Base-by-base conservation (phyloP, 2,329 filamentous ascomycete genomes). In the Aaosphaeria pasadenensis region DNA sequence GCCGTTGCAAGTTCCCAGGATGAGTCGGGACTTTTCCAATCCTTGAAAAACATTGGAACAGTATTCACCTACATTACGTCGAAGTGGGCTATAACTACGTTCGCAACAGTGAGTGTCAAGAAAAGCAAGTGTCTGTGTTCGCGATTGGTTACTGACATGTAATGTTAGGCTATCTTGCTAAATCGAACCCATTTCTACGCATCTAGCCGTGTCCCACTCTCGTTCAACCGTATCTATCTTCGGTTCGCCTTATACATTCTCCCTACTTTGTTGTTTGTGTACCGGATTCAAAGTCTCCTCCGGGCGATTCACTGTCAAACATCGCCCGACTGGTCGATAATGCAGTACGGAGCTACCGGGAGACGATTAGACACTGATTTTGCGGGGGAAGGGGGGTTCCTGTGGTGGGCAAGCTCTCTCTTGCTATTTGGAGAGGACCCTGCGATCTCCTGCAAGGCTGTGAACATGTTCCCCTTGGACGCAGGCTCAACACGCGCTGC, bases 181-280 rank as follows among this genome's bases (percentile, higher is more conserved):
- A 97, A 97, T 67, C 84, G 94, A 48, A 95, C 94, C 5, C 86
- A 91, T 49, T 94, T 97, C 58, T 97, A 96, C 70, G 92, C 91
- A 39, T 92, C 91, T 0, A 92, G 90, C 11, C 81, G 94, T 52
- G 82, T 91, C 45, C 84, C 88, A 45, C 76, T 96, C n/a, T 80
- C 81, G 7, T 77, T 97, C 2, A 80, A 81, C 47, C 92, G 89
- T 84, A 80, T 84, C 33, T 47, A 63, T 81, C 44, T 69, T 24
- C 64, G 67, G 35, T 42, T 69, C 44, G 55, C 59, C 6, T 58
- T 70, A 17, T 69, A 70, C 53, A 53, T 69, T 24, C 49, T 56
- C 29, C 67, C 67, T 1, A 52, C 64, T 28, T 38, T 64, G 35
- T 48, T 69, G 39, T 69, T 70, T 50, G 43, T 63, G 5, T 71